Base-by-base conservation (phyloP, 2,329 filamentous ascomycete genomes). In the Neoarthrinium moseri region DNA sequence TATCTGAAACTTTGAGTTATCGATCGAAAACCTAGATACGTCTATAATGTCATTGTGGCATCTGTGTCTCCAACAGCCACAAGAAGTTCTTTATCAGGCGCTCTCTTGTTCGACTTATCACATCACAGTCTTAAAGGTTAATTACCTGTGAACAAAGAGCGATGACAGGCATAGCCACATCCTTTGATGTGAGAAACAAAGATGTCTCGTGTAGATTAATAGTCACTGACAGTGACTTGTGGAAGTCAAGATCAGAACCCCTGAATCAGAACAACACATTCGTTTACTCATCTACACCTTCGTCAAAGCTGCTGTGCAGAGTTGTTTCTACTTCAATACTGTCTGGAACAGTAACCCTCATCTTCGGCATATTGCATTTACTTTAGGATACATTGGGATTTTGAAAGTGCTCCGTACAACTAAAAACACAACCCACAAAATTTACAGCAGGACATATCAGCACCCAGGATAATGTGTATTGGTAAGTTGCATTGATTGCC, bases 221-320 rank as follows among this genome's bases (percentile, higher is more conserved):
- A 18, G 8, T 12, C 37, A 40, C 11, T 34, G 15, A 40, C 22
- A 29, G 23, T 23, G 37, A 22, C 11, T 24, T 22, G 35, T 23
- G n/a, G 22, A 24, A 38, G 35, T 38, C 35, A 20, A 17, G 37
- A 27, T 23, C n/a, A 40, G 37, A 18, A 15, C 10, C 22, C 13
- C 10, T 12, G 21, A 27, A n/a, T 27, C n/a, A 40, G 22, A 17
- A 40, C 17, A 6, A 40, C 22, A 26, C 35, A 17, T 17, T 40
- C 32, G 30, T 29, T 40, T 26, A 40, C 22, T n/a, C n/a, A 40
- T 24, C 15, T 34, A 34, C 32, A 34, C 37, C 17, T 40, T 40
- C 17, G 10, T 18, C 13, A 10, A 30, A 15, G 23, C 40, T 43
- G 40, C 40, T 33, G 27, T 17, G 40, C 40, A 43, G 40, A 20